Base-by-base conservation (phyloP, 2,329 filamentous ascomycete genomes). In the Fusarium decemcellulare region DNA sequence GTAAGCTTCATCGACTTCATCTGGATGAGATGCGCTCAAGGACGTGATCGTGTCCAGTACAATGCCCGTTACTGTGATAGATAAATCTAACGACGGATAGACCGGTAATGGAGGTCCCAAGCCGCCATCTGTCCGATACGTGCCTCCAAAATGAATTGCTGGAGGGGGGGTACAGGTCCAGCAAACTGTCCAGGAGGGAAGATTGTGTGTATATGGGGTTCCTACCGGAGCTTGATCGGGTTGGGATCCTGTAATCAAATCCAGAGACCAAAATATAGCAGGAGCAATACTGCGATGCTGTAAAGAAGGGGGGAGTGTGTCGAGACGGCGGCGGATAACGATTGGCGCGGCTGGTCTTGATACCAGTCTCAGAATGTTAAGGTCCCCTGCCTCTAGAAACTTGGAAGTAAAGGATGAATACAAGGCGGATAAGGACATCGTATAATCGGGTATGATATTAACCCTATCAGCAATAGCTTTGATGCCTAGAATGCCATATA, bases 131-230 rank as follows among this genome's bases (percentile, higher is more conserved):
- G 58, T 32, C 27, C 23, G 15, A 9, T 64, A 64, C 6, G 1
- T 0, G 1, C 58, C 51, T 2, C 39, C 16, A 10, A 62, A 50
- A 3, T 51, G 61, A 11, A 18, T 29, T 6, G 27, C 42, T 6
- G 58, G 61, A 11, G 34, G n/a, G 2, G 61, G 44, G 3, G 50
- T 14, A 14, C 61, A 64, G 11, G 51, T 40, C 61, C 61, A 64
- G 6, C 61, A 64, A 1, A 64, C 37, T 0, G 23, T 16, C 61
- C 61, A 64, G 1, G 61, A 62, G 0, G 61, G 58, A 3, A 64
- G 7, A 2, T 29, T 2, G 5, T 64, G 61, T 2, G 5, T 10
- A 6, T 50, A 62, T 6, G 12, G 10, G 2, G 27, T 51, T 5
- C 59, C 54, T 2, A 16, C 46, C 29, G 9, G 15, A 7, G 37